Percentiles rank a stretch among this genome's conserved stretches.
These are phyloP conservation scores for Hymenochaete sp. DNA, from an alignment of 1,284 basidiomycete genomes.

Conservation along the genomic window DNA sequence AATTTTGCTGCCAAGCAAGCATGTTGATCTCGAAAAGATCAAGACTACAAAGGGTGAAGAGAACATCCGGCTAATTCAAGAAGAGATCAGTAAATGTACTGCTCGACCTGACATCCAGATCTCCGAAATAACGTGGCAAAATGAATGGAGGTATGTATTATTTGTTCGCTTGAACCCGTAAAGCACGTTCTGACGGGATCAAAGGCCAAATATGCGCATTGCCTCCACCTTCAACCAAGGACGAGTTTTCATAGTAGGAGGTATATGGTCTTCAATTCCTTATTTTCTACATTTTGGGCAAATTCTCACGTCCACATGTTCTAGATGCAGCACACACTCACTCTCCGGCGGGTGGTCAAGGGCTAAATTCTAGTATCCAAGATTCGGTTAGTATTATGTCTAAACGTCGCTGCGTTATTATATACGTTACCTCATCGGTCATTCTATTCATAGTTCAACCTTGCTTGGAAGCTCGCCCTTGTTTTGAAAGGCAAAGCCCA, in stretches of 20 bases:
- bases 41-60: neutral
- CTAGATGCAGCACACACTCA: slow-evolving; percentile 37
- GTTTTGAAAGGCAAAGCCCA: slow-evolving; percentile 29
- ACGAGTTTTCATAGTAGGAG: slow-evolving; percentile 31
- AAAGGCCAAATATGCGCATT: slow-evolving; percentile 32
- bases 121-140: neutral
- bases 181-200: neutral
- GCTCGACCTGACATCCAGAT: neutral
- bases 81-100: slow-evolving; percentile 20
- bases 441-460: slow-evolving; percentile 29
- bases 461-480: slow-evolving; percentile 35
- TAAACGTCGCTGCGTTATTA: no score
- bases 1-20: neutral
- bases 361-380: slow-evolving; percentile 33
- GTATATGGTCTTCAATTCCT: no score
- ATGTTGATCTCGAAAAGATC: neutral
- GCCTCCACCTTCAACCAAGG: slow-evolving; percentile 30
- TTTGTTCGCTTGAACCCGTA: neutral
- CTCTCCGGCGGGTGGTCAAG: slow-evolving; percentile 39
- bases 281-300: neutral
- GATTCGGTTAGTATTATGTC: slow-evolving; percentile 34
- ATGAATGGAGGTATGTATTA: neutral
- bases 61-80: slow-evolving; percentile 20
- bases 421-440: no score
- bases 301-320: neutral